These are phyloP conservation scores for Dictyostelium discoideum DNA, from an alignment of 78 protist genomes.

Conservation along the genomic window DNA sequence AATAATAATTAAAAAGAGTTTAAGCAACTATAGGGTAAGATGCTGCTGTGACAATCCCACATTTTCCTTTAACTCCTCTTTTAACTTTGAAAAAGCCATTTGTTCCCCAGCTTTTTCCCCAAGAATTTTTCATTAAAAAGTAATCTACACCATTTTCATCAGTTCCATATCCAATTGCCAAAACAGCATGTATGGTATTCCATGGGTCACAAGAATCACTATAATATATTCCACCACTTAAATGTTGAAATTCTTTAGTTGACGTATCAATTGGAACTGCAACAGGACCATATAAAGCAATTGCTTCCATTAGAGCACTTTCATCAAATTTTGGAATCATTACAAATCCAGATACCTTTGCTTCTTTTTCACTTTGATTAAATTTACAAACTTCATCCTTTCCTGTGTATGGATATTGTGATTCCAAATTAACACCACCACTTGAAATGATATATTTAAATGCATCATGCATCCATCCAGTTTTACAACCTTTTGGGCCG, in stretches of 20 bases:
- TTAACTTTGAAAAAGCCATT: background rate
- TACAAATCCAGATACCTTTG: conserved; percentile 59
- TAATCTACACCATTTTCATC: conserved; percentile 8
- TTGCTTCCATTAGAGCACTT: conserved; percentile 74
- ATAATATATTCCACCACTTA: conserved; percentile 83
- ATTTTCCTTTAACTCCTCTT: background rate
- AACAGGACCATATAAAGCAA: conserved; percentile 82
- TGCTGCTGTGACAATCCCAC: background rate
- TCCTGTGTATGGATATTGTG: conserved; percentile 79
- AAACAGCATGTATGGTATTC: conserved; percentile 88
- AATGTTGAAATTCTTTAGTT: conserved; percentile 86
- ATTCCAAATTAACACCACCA: conserved; percentile 85
- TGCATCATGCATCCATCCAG: conserved; percentile 51
- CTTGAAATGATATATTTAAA: conserved; percentile 72
- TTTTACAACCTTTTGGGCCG: conserved; percentile 86
- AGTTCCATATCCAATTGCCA: conserved; percentile 87
- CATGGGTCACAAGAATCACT: conserved; percentile 57
- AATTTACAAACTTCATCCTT: conserved; percentile 75
- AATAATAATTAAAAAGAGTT: too few relatives aligned
- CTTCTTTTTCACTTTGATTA: conserved; percentile 16
- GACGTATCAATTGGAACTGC: conserved; percentile 93
- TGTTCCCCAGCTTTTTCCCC: conserved; percentile 14
- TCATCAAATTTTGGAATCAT: conserved; percentile 60
- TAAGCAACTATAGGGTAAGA: background rate
- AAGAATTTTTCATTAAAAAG: conserved; percentile 16